These are phyloP conservation scores for Cercospora sesami DNA, from an alignment of 2,329 filamentous ascomycete species.

Conservation along the genomic window DNA sequence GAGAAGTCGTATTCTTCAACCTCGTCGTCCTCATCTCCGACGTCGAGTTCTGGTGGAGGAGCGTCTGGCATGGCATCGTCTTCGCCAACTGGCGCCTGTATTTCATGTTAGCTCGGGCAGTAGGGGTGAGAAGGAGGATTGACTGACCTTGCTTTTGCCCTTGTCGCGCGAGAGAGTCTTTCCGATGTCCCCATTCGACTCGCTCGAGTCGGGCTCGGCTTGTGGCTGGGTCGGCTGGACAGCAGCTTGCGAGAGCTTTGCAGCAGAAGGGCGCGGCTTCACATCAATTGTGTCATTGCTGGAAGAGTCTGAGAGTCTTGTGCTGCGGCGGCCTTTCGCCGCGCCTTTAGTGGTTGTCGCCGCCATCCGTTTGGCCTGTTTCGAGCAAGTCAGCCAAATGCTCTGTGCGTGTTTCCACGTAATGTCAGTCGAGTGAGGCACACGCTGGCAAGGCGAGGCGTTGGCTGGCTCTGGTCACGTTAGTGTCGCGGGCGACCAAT, in stretches of 20 bases:
- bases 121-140: not conserved
- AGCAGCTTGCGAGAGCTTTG: not conserved
- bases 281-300: slow-evolving; percentile 22
- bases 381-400: not conserved
- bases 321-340: slow-evolving; percentile 4
- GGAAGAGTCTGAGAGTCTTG: slow-evolving; percentile 15
- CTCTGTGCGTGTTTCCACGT: not conserved
- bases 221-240: not conserved
- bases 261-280: slow-evolving; percentile 15
- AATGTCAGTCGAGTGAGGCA: not conserved
- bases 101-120: not conserved
- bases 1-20: slow-evolving; percentile 32
- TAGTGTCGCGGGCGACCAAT: not conserved
- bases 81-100: not conserved
- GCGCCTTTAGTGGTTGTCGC: not conserved
- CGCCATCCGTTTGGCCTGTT: slow-evolving; percentile 7
- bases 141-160: not conserved
- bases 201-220: not conserved
- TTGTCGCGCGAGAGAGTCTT: not conserved
- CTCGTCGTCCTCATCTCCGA: slow-evolving; percentile 7
- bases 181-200: not conserved
- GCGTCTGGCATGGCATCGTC: slow-evolving; percentile 8
- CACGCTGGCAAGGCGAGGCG: slow-evolving; percentile 3
- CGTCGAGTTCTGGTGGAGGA: not conserved
- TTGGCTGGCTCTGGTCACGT: not conserved